Conservation (phyloP, 108 stramenopile genomes). For the Chaetoceros muelleri region DNA sequence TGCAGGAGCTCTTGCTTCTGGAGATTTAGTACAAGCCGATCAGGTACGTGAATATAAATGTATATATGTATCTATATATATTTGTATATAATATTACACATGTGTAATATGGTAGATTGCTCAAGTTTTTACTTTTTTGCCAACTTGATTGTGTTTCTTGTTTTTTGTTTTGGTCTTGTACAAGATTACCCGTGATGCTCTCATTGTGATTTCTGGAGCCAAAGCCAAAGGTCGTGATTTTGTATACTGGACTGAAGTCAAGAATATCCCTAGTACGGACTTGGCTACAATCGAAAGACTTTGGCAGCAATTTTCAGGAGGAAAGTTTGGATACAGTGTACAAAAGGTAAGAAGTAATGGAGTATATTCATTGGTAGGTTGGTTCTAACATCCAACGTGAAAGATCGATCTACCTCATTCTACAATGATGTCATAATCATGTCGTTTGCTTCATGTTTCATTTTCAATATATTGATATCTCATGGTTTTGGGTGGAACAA, state of each 20-base stretch:
- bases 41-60: conserved; percentile 43
- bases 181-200: conserved; percentile 90
- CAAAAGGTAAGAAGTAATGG: conserved; percentile 56
- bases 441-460: neutral
- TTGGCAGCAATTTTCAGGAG: conserved; percentile 86
- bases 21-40: conserved; percentile 81
- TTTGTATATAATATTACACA: neutral
- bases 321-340: conserved; percentile 94
- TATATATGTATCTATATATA: neutral
- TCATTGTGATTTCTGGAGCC: conserved; percentile 83
- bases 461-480: neutral
- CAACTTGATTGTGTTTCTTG: neutral
- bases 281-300: conserved; percentile 92
- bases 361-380: neutral
- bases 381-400: neutral
- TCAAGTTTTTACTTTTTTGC: conserved; percentile 3
- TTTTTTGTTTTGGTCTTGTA: conserved; percentile 1
- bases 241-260: conserved; percentile 96
- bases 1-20: conserved; percentile 85
- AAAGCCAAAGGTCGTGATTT: conserved; percentile 83
- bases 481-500: neutral
- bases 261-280: conserved; percentile 81
- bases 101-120: neutral
- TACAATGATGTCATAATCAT: neutral
- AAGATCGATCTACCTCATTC: neutral